These are phyloP conservation scores for Boletus fagicola DNA, from an alignment of 768 basidiomycete species.

Conservation along the genomic window DNA sequence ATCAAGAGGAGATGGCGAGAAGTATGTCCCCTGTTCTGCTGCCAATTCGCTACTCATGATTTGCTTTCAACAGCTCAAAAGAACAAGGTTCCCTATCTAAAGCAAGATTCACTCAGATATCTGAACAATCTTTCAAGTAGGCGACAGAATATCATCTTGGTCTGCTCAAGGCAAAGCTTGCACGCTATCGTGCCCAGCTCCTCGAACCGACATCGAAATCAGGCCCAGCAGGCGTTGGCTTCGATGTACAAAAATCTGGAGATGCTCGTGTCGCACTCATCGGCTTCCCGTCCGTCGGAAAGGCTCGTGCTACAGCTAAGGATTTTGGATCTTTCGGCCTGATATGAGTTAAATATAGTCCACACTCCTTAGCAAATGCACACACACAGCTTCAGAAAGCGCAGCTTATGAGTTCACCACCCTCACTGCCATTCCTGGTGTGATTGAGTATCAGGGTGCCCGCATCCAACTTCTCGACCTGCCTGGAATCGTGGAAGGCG, in stretches of 20 bases:
- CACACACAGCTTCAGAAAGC: slow-evolving; percentile 82
- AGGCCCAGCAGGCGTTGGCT: slow-evolving; percentile 76
- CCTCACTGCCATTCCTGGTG: slow-evolving; percentile 93
- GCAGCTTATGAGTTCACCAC: slow-evolving; percentile 98
- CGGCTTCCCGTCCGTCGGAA: slow-evolving; percentile 95
- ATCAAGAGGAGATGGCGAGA: slow-evolving; percentile 92
- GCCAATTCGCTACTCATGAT: slow-evolving; percentile 1
- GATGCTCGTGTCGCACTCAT: slow-evolving; percentile 91
- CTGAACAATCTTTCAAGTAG: slow-evolving; percentile 38
- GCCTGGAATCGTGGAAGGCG: slow-evolving; percentile 94
- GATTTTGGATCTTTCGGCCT: background rate
- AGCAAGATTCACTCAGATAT: background rate
- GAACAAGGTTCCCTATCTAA: slow-evolving; percentile 67
- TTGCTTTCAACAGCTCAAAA: slow-evolving; percentile 69
- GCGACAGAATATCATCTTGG: slow-evolving; percentile 95
- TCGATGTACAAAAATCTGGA: slow-evolving; percentile 84
- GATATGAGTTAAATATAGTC: slow-evolving; percentile 48
- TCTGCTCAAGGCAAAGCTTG: slow-evolving; percentile 90
- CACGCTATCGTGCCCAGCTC: slow-evolving; percentile 91
- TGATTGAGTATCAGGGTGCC: slow-evolving; percentile 92
- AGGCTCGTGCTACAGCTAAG: slow-evolving; percentile 39
- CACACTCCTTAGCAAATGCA: slow-evolving; percentile 87
- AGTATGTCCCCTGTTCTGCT: slow-evolving; percentile 56
- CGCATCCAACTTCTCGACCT: slow-evolving; percentile 93
- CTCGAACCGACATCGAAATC: slow-evolving; percentile 89